These are phyloP conservation scores for Petunia hybrid DNA, from an alignment of 305 asterid genomes.

Conservation along the genomic window DNA sequence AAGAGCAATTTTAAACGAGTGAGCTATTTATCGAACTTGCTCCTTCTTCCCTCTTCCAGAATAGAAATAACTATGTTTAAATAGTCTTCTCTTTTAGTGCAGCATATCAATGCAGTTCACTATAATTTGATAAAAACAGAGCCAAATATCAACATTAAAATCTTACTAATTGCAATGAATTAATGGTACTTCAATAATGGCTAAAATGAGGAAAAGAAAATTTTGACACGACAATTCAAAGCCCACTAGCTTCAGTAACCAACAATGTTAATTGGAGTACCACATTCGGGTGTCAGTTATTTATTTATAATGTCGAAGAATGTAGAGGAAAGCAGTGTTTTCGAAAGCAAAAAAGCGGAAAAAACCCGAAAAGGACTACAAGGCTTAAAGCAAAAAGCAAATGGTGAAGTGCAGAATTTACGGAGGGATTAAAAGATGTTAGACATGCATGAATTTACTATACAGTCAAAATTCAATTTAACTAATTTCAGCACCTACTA, in stretches of 20 bases:
- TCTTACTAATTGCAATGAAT: too few species aligned
- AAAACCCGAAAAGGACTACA: too few species aligned
- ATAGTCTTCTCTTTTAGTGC: neutral
- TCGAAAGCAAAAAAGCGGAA: too few species aligned
- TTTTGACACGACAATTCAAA: neutral
- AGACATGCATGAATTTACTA: too few species aligned
- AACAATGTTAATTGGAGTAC: neutral
- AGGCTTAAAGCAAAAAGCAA: too few species aligned
- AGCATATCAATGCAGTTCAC: neutral
- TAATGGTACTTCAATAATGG: neutral
- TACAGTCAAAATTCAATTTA: too few species aligned
- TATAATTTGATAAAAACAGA: neutral
- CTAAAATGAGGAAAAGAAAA: neutral
- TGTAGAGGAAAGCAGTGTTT: neutral
- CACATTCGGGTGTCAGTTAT: neutral
- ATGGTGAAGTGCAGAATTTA: too few species aligned
- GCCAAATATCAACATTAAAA: neutral
- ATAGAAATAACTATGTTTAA: neutral
- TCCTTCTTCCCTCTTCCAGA: constrained; percentile 1
- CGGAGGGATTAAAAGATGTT: too few species aligned
- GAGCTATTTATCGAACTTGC: neutral
- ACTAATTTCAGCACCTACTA: too few species aligned
- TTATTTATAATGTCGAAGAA: neutral
- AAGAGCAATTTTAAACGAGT: neutral
- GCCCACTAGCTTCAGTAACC: neutral